These are phyloP conservation scores for Gastrolobium villosum DNA, from an alignment of 306 rosid species.

Conservation along the genomic window DNA sequence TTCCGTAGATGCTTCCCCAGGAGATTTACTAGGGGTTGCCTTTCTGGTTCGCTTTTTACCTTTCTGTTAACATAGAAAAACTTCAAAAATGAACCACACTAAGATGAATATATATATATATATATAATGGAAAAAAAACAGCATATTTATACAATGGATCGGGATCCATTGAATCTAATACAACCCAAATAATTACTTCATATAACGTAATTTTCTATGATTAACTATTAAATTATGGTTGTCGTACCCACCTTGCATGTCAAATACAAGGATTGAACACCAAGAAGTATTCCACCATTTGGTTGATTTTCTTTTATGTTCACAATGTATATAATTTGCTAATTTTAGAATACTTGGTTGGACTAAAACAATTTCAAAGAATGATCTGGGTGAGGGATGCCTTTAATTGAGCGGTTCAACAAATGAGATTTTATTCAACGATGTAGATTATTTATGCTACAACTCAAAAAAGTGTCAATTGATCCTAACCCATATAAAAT, in stretches of 20 bases:
- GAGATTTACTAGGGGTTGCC: constrained; percentile 63
- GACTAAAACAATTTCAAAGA: constrained; percentile 9
- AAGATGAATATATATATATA: neutral
- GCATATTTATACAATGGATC: neutral
- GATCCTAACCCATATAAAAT: neutral
- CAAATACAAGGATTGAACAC: neutral
- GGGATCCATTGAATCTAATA: neutral
- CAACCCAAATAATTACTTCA: neutral
- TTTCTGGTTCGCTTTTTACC: constrained; percentile 81
- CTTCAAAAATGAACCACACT: constrained; percentile 9
- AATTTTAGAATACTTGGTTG: constrained; percentile 5
- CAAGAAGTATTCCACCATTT: neutral
- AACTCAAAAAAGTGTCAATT: neutral
- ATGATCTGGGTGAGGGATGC: neutral
- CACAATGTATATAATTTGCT: neutral
- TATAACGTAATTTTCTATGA: neutral
- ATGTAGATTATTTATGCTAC: constrained; percentile 9
- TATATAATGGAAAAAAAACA: constrained; percentile 34
- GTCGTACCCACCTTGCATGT: constrained; percentile 6
- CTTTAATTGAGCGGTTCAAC: neutral
- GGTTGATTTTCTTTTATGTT: constrained; percentile 14
- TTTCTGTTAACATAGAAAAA: constrained; percentile 66
- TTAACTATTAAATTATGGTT: neutral
- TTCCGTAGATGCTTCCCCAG: constrained; percentile 75
- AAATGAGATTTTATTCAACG: constrained; percentile 10